These are phyloP conservation scores for Candida sp. DNA, from an alignment of 1,139 yeast genomes.

Conservation along the genomic window DNA sequence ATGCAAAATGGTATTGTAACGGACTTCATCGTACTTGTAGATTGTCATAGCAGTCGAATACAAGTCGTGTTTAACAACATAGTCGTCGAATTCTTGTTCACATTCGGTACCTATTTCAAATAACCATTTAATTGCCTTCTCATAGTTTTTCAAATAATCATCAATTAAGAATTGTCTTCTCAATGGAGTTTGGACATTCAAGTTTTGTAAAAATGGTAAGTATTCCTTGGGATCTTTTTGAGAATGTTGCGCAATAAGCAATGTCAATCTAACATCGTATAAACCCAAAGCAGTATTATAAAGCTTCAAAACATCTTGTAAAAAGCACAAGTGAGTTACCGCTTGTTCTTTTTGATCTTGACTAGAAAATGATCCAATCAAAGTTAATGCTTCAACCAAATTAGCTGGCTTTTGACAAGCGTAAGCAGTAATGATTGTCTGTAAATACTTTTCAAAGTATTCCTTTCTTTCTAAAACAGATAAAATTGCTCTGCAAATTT, in stretches of 20 bases:
- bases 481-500: conserved; percentile 70
- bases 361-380: conserved; percentile 49
- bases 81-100: conserved; percentile 61
- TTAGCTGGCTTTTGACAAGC: conserved; percentile 93
- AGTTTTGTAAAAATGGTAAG: conserved; percentile 81
- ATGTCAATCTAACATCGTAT: conserved; percentile 77
- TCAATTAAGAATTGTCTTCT: conserved; percentile 80
- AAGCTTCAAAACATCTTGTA: conserved; percentile 83
- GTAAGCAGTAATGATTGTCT: conserved; percentile 83
- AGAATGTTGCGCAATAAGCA: conserved; percentile 89
- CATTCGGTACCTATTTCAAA: conserved; percentile 47
- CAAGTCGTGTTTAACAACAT: conserved; percentile 70
- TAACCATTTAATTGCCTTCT: conserved; percentile 68
- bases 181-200: conserved; percentile 63
- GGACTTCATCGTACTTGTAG: conserved; percentile 54
- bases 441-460: conserved; percentile 59
- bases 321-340: conserved; percentile 81
- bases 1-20: conserved; percentile 53
- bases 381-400: conserved; percentile 64
- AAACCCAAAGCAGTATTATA: conserved; percentile 79
- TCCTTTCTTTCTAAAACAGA: conserved; percentile 50
- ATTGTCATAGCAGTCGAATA: conserved; percentile 66
- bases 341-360: conserved; percentile 56
- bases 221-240: conserved; percentile 98
- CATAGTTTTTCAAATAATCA: conserved; percentile 63